phyloP scores from a whole-genome alignment of 495 filamentous ascomycete species.

The Parathielavia hyrcaniae region DNA sequence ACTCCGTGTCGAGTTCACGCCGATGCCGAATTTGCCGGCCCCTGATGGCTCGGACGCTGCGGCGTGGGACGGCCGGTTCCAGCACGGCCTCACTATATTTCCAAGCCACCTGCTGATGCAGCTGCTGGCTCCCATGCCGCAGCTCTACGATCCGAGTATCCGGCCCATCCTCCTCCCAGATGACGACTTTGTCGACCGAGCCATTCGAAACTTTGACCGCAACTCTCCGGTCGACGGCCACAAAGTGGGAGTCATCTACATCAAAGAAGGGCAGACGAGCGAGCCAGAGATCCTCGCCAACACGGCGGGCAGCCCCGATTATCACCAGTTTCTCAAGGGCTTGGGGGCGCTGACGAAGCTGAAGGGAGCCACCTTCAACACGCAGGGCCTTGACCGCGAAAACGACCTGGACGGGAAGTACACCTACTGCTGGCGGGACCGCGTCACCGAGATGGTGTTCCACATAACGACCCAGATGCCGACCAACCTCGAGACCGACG shows the following conservation, averaged over 20 bases:
- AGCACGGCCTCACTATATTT: constrained; percentile 49
- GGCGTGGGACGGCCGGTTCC: constrained; percentile 37
- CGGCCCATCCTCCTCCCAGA: constrained; percentile 77
- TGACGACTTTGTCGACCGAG: constrained; percentile 69
- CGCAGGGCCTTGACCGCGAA: constrained; percentile 78
- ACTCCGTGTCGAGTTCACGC: constrained; percentile 64
- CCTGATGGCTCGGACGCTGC: constrained; percentile 41
- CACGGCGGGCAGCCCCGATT: constrained; percentile 73
- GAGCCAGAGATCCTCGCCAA: constrained; percentile 84
- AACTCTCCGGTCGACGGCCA: constrained; percentile 90
- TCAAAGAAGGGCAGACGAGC: constrained; percentile 70
- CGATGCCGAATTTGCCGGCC: constrained; percentile 59
- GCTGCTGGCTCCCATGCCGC: constrained; percentile 64
- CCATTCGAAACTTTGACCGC: constrained; percentile 74
- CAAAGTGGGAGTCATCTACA: constrained; percentile 90
- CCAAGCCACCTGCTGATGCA: constrained; percentile 84
- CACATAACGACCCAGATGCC: constrained; percentile 98
- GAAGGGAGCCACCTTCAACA: constrained; percentile 79
- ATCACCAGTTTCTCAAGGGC: constrained; percentile 70
- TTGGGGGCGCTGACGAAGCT: constrained; percentile 76
- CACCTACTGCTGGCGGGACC: constrained; percentile 87
- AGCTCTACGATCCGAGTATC: constrained; percentile 47
- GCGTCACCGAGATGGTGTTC: constrained; percentile 91
- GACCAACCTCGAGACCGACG: constrained; percentile 67
- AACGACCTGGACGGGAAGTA: constrained; percentile 74